Percentiles rank a stretch among this genome's conserved stretches.
Evolutionary conservation across 352 stramenopile genomes (phyloP).

Genomic region (Globisporangium alternatum): DNA sequence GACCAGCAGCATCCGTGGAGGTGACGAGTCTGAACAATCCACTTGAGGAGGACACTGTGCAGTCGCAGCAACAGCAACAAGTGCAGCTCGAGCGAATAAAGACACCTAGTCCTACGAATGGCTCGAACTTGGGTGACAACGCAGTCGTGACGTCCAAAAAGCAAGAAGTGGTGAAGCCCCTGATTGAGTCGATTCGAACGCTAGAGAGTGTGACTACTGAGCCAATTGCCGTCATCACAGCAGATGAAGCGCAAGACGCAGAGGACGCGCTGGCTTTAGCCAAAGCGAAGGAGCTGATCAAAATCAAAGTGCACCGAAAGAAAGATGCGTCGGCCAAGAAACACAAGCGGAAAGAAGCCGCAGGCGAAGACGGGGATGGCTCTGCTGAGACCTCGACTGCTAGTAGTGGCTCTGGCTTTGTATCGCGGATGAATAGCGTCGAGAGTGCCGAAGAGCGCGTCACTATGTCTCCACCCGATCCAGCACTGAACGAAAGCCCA

Average conservation of each 20-base stretch:
- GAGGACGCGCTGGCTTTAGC: not conserved
- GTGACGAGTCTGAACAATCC: not conserved
- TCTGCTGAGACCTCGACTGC: not conserved
- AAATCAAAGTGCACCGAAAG: constrained; percentile 11
- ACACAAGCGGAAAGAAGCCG: not conserved
- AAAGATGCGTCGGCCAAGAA: constrained; percentile 2
- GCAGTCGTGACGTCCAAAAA: not conserved
- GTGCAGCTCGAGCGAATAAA: not conserved
- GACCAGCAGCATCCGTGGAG: not conserved
- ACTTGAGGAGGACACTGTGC: not conserved
- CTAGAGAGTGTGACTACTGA: not conserved
- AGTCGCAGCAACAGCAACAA: not conserved
- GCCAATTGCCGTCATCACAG: not conserved
- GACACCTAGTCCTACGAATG: not conserved
- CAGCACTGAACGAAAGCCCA: not conserved
- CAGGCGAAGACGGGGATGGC: not conserved
- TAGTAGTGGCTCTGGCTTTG: not conserved
- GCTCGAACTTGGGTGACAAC: not conserved
- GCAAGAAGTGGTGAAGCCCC: not conserved
- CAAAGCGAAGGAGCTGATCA: not conserved
- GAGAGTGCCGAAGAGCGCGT: not conserved
- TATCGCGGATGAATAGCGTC: not conserved
- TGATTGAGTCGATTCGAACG: not conserved
- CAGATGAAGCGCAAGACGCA: not conserved
- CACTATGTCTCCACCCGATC: not conserved